Conservation (phyloP, 2,329 filamentous ascomycete species). For the Cylindrodendrum hubeiense region DNA sequence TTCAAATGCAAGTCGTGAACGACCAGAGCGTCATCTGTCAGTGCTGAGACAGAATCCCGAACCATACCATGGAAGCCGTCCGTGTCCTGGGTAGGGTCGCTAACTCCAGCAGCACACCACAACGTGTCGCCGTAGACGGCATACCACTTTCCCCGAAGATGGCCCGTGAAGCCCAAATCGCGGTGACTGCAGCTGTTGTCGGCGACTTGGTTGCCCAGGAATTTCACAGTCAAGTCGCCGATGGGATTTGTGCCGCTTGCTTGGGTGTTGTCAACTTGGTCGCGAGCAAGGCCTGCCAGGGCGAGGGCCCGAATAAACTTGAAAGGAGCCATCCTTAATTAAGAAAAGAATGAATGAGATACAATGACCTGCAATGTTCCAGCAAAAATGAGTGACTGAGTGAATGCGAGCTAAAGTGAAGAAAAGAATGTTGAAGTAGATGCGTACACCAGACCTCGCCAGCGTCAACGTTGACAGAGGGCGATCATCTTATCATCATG, state of each 20-base stretch:
- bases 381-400: background rate
- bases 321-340: background rate
- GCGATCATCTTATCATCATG: too few species aligned
- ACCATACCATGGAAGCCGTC: constrained; percentile 56
- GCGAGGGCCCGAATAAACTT: constrained; percentile 5
- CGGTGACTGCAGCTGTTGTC: constrained; percentile 53
- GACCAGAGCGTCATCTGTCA: constrained; percentile 51
- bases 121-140: constrained; percentile 50
- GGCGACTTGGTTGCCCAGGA: constrained; percentile 52
- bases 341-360: background rate
- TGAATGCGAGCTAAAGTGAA: background rate
- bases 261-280: constrained; percentile 52
- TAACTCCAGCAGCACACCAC: constrained; percentile 51
- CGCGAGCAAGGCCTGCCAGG: background rate
- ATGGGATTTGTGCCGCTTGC: constrained; percentile 52
- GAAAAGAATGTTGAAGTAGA: background rate
- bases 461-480: background rate
- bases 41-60: constrained; percentile 50
- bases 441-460: background rate
- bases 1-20: constrained; percentile 53
- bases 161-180: constrained; percentile 53
- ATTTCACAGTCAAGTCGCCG: constrained; percentile 37
- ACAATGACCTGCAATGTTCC: background rate
- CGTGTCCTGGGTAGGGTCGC: constrained; percentile 44
- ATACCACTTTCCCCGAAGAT: constrained; percentile 53